Conservation (phyloP, 805 yeast genomes). For the Cyberlindnera maritima region DNA sequence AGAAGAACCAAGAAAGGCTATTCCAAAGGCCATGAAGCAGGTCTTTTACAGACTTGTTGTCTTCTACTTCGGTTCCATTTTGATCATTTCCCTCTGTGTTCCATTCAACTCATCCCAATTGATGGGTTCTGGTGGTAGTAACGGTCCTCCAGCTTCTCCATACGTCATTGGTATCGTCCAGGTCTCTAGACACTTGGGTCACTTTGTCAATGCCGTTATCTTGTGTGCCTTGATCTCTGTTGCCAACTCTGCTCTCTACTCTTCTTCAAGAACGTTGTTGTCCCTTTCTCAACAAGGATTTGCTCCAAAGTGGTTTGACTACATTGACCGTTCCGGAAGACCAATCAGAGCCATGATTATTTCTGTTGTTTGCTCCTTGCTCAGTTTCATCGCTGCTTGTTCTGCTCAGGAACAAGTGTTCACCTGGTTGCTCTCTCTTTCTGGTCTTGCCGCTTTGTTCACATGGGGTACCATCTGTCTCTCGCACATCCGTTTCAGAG, state of each 20-base stretch:
- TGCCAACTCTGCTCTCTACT: constrained; percentile 56
- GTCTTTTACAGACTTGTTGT: constrained; percentile 53
- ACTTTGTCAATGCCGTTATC: constrained; percentile 63
- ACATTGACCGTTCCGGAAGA: constrained; percentile 55
- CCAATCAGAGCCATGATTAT: constrained; percentile 53
- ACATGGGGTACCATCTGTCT: constrained; percentile 60
- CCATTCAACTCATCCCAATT: constrained; percentile 45
- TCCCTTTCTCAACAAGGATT: constrained; percentile 58
- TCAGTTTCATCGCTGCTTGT: constrained; percentile 64
- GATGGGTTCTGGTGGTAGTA: constrained; percentile 35
- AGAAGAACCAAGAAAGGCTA: constrained; percentile 51
- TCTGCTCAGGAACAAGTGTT: constrained; percentile 56
- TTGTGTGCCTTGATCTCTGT: constrained; percentile 57
- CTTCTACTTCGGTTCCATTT: constrained; percentile 47
- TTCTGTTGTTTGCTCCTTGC: constrained; percentile 51
- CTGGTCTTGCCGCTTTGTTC: constrained; percentile 59
- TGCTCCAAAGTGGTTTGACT: constrained; percentile 52
- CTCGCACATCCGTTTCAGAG: constrained; percentile 55
- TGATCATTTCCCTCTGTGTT: constrained; percentile 50
- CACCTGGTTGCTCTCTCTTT: constrained; percentile 60
- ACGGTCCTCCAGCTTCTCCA: constrained; percentile 59
- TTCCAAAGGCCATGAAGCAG: constrained; percentile 55
- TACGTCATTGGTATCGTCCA: constrained; percentile 61
- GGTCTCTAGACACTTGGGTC: constrained; percentile 55
- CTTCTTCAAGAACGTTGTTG: constrained; percentile 47